Evolutionary conservation across 768 basidiomycete genomes (phyloP).

Genomic region (Mycena metata): DNA sequence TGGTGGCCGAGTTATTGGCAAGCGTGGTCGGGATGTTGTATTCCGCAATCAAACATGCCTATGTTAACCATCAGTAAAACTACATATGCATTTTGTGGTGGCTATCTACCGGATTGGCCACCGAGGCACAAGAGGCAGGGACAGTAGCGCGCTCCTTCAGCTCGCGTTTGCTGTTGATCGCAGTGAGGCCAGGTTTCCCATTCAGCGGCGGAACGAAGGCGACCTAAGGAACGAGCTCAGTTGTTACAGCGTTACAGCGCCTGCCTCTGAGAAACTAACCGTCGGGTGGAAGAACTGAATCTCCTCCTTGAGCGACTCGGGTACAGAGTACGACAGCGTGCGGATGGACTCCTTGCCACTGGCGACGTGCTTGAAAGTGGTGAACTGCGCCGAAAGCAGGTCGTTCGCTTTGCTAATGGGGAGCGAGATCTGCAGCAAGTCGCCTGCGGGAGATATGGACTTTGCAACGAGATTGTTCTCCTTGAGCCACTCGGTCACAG

Average conservation of each 20-base stretch:
- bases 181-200: background rate
- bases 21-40: constrained; percentile 17
- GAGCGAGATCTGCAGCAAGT: constrained; percentile 42
- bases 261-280: too few species aligned
- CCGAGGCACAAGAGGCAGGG: constrained; percentile 1
- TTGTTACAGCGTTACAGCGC: too few species aligned
- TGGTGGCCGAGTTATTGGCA: constrained; percentile 30
- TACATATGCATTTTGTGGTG: background rate
- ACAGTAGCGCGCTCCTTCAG: background rate
- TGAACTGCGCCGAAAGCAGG: constrained; percentile 61
- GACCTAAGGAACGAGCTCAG: too few species aligned
- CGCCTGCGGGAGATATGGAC: constrained; percentile 55
- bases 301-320: constrained; percentile 57
- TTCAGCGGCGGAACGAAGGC: constrained; percentile 22
- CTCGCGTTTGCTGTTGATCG: background rate
- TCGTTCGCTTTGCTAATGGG: constrained; percentile 58
- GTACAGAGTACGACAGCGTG: constrained; percentile 62
- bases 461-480: constrained; percentile 56
- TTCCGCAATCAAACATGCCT: constrained; percentile 16
- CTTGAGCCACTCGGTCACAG: constrained; percentile 53
- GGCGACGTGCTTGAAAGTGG: constrained; percentile 51
- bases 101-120: constrained; percentile 14
- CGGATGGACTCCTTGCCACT: constrained; percentile 55
- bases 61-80: background rate
- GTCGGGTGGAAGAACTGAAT: constrained; percentile 61